phyloP scores from a whole-genome alignment of 176 grass and related monocot species.

The Hordeum vulgare region DNA sequence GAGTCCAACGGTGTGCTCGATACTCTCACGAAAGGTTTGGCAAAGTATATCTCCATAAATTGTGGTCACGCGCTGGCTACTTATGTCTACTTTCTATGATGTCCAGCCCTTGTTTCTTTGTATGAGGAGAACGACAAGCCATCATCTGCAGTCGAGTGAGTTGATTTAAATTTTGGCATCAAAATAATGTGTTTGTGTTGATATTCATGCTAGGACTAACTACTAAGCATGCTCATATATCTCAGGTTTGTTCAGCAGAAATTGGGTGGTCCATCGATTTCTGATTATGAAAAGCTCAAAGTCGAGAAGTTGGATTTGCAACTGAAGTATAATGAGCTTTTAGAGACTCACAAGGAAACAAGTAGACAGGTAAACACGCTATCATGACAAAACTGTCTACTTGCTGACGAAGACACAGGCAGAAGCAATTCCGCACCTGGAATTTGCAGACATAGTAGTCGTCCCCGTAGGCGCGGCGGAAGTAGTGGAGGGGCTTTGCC shows the following conservation, averaged over 20 bases:
- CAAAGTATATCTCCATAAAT: neutral
- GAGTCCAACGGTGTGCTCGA: slow-evolving; percentile 90
- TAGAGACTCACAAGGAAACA: slow-evolving; percentile 61
- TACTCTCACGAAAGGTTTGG: slow-evolving; percentile 87
- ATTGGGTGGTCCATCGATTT: slow-evolving; percentile 79
- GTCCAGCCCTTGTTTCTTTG: slow-evolving; percentile 74
- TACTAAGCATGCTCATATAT: neutral
- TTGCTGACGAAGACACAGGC: too few relatives aligned
- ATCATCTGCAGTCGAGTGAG: slow-evolving; percentile 84
- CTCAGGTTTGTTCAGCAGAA: slow-evolving; percentile 88
- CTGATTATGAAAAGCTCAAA: slow-evolving; percentile 84
- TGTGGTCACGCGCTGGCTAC: neutral
- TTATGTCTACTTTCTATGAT: neutral
- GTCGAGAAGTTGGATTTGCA: slow-evolving; percentile 89
- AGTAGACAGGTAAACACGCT: slow-evolving; percentile 63
- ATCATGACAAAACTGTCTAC: too few relatives aligned
- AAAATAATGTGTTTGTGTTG: neutral
- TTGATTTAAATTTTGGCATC: slow-evolving; percentile 7
- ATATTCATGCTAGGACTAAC: neutral
- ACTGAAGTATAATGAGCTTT: slow-evolving; percentile 83
- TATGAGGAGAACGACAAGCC: slow-evolving; percentile 90
- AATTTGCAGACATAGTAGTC: slow-evolving; percentile 79
- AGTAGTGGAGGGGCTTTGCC: slow-evolving; percentile 35
- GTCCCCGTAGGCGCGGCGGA: slow-evolving; percentile 57
- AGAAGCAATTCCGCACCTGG: slow-evolving; percentile 36